phyloP scores from a whole-genome alignment of 495 filamentous ascomycete species.

The Penicillium samsonianum region DNA sequence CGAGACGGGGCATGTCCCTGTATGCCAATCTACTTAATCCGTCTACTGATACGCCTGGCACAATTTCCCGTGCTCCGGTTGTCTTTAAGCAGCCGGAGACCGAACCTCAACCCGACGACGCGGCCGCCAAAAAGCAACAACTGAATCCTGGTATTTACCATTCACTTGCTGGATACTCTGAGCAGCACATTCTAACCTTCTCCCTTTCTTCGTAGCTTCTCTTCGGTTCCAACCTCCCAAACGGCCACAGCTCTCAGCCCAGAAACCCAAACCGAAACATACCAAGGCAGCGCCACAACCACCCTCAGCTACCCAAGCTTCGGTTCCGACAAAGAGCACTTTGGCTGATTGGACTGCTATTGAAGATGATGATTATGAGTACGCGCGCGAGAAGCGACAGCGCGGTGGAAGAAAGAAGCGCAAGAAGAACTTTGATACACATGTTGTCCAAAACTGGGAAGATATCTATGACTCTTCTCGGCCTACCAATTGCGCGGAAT shows the following conservation, averaged over 20 bases:
- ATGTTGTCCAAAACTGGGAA: constrained; percentile 77
- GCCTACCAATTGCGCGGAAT: constrained; percentile 86
- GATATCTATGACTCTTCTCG: constrained; percentile 86
- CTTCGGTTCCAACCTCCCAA: constrained; percentile 87
- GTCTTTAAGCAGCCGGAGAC: constrained; percentile 64
- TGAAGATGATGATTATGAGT: constrained; percentile 72
- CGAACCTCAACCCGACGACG: constrained; percentile 53
- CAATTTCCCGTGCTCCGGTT: constrained; percentile 79
- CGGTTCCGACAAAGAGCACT: constrained; percentile 56
- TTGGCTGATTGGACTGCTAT: constrained; percentile 83
- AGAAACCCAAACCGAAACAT: constrained; percentile 69
- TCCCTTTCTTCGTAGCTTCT: constrained; percentile 54
- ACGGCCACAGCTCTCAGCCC: constrained; percentile 66
- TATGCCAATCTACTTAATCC: constrained; percentile 66
- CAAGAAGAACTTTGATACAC: constrained; percentile 72
- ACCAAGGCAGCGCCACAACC: constrained; percentile 37
- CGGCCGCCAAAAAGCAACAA: constrained; percentile 66
- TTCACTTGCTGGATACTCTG: constrained; percentile 24
- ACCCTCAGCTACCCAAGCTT: constrained; percentile 29
- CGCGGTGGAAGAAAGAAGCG: constrained; percentile 85
- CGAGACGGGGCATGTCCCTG: constrained; percentile 46
- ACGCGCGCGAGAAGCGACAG: constrained; percentile 62
- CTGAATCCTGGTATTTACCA: constrained; percentile 70
- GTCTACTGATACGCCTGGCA: constrained; percentile 53
- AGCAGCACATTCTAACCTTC: constrained; percentile 48